Base-by-base conservation (phyloP, 1,139 yeast genomes). In the Candida tropicalis region DNA sequence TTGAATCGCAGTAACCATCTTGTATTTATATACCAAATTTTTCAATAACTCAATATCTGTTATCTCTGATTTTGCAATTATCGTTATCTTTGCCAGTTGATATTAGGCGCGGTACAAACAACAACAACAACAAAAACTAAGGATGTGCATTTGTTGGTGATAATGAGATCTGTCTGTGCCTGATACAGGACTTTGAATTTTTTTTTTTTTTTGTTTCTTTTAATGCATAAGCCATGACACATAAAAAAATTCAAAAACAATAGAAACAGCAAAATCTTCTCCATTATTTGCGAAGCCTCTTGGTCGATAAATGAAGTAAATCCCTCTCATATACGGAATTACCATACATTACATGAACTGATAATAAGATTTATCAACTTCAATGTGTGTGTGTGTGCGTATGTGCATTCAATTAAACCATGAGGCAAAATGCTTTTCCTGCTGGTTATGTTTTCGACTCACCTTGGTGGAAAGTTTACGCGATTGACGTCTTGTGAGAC, bases 301-400 rank as follows among this genome's bases (percentile, higher is more conserved):
- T 2, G 8, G n/a, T 31, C 8, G 16, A 31, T 31, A 18, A 17
- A 11, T 27, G 16, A 27, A 27, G 2, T 18, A n/a, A n/a, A 31
- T 31, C 35, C 35, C 35, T 31, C 35, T 31, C 35, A 31, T 31
- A 31, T n/a, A 22, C 6, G 35, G 35, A 31, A 27, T 27, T 16
- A 17, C 4, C 12, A 10, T 27, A 7, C 16, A 6, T 12, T 6
- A 15, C 18, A 15, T 6, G 17, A 7, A 17, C 6, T 8, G 5
- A 12, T 13, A 27, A 27, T 15, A n/a, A 4, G 24, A 5, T 24
- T 24, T 20, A 20, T 20, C 23, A 3, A 4, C 23, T 9, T 20
- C 23, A 3, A 20, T 20, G 23, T n/a, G n/a, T n/a, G n/a, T n/a
- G n/a, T n/a, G n/a, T n/a, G n/a, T n/a, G n/a, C n/a, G n/a, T n/a